Base-by-base conservation (phyloP, 805 yeast genomes). In the Nakazawaea wickerhamii region DNA sequence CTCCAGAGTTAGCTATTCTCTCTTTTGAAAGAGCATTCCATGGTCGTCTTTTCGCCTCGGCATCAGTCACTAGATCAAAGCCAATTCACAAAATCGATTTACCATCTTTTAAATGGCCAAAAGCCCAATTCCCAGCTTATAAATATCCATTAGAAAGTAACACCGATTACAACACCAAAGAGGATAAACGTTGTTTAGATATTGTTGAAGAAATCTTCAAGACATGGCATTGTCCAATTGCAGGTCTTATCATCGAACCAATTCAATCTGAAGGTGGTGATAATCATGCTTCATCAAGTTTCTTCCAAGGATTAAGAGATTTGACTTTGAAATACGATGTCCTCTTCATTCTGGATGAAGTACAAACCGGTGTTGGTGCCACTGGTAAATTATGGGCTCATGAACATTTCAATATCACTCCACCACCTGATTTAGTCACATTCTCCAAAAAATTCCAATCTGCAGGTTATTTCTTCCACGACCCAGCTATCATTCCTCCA, bases 201-300 rank as follows among this genome's bases (percentile, higher is more conserved):
- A 69, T 55, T 30, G 61, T 75, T 36, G 79, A 74, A 49, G 48
- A 53, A 3, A 57, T 67, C 27, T 55, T 72, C 49, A 50, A 57
- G 35, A 54, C 59, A 34, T 65, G 67, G 48, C 70, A 72, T 23
- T 58, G 60, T 36, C 61, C 65, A 36, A 64, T 75, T 44, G 81
- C 81, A 10, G 81, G 78, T 39, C 60, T 70, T 25, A 71, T 75
- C 30, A 65, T 73, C 25, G 81, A 75, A 58, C 81, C 81, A 8
- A 79, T 81, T 48, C 87, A 81, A 61, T 73, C 85, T 6, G 87
- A 81, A 65, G 87, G 86, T 56, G 87, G 87, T 56, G 87, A 81
- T 59, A 81, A 81, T 65, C 87, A 81, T 52, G 86, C 81, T 0
- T 70, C 82, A 11, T 60, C 75, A 18, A 68, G 60, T 41, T 81